Base-by-base conservation (phyloP, 1,139 yeast species). In the Meyerozyma guilliermondii region DNA sequence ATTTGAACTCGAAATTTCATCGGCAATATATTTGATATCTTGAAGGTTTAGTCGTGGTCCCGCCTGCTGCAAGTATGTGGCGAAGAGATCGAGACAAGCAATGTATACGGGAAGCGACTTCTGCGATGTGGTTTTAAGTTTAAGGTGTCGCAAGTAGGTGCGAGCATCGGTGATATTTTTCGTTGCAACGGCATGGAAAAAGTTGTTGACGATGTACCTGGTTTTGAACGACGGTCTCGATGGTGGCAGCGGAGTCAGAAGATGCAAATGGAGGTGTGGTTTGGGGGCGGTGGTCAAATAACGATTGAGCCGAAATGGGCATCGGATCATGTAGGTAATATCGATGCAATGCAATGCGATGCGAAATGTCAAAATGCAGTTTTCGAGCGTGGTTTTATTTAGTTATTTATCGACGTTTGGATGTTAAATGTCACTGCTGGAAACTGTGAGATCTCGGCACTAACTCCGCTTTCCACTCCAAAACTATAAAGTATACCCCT, bases 371-470 rank as follows among this genome's bases (percentile, higher is more conserved):
- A 26, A 26, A n/a, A 26, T 26, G 28, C 28, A 26, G 13, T n/a
- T 26, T 10, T 10, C 13, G 7, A n/a, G 11, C 5, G 4, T 5
- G 18, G 30, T 9, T 29, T 3, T 20, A 11, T 11, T 33, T 14
- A 49, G 41, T 64, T 63, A 42, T 64, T 75, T 38, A 69, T 63
- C 38, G 66, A 63, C 2, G 89, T 83, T 50, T 81, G 85, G 44
- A 87, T 83, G 57, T 81, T 83, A 64, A 86, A 87, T 1, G 83
- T 72, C 16, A 87, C 88, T 10, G 75, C 65, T 0, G 95, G 94
- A 45, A 80, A 73, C 50, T 74, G 74, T 5, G 74, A 62, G n/a
- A 79, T 65, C 46, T 85, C 94, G n/a, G 88, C 86, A 3, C 74
- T 68, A 2, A 87, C 87, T 11, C 74, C 61, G 24, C 86, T 78